These are phyloP conservation scores for Coleophoma crateriformis DNA, from an alignment of 2,329 filamentous ascomycete genomes.

Conservation along the genomic window DNA sequence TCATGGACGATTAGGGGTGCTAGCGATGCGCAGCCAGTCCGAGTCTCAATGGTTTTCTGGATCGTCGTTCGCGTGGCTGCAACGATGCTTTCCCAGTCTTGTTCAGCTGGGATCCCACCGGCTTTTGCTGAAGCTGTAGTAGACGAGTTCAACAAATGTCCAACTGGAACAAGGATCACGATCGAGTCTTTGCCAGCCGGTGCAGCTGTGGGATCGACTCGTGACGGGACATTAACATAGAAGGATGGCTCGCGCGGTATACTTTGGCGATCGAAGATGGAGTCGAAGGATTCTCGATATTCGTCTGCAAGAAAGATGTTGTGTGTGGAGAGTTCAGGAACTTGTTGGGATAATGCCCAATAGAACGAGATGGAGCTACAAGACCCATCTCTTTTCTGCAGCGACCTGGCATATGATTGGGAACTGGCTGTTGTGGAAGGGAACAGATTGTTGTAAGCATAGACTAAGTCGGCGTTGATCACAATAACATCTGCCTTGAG, in stretches of 20 bases:
- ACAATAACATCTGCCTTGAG: conserved; percentile 61
- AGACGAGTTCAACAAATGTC: conserved; percentile 53
- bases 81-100: conserved; percentile 60
- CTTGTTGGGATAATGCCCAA: conserved; percentile 57
- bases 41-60: conserved; percentile 52
- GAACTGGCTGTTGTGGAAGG: conserved; percentile 6
- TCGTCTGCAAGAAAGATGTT: conserved; percentile 75
- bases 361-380: conserved; percentile 75
- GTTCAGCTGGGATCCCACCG: conserved; percentile 29
- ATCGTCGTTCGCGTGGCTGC: conserved; percentile 52
- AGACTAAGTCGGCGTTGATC: conserved; percentile 69
- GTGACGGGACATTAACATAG: conserved; percentile 71
- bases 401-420: conserved; percentile 28
- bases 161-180: conserved; percentile 67
- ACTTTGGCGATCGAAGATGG: conserved; percentile 64
- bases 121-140: conserved; percentile 20
- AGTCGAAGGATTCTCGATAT: conserved; percentile 68
- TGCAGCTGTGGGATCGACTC: conserved; percentile 62
- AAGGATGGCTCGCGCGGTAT: conserved; percentile 67
- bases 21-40: conserved; percentile 50
- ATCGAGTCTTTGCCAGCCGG: conserved; percentile 59
- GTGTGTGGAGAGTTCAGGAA: conserved; percentile 62
- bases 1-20: conserved; percentile 39
- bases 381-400: conserved; percentile 48
- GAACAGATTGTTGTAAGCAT: conserved; percentile 67